A percentile compares a stretch with the other conserved stretches of the same genome.
Conservation (phyloP, 805 yeast genomes). For the Zygosaccharomyces kombuchaensis region DNA sequence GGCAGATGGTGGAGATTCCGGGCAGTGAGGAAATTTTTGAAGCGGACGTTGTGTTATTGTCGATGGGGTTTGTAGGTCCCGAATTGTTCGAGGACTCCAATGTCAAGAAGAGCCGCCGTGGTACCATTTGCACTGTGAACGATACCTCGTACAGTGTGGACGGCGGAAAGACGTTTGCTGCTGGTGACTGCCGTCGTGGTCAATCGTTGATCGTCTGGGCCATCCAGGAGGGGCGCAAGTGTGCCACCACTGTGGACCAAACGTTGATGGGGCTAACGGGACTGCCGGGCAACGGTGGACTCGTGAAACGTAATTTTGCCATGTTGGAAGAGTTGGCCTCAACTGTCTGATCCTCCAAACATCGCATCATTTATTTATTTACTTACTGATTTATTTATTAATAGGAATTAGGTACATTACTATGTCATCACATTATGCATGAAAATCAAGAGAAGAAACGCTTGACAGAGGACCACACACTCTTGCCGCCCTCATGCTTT, state of each 20-base stretch:
- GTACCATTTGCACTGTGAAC: slow-evolving; percentile 59
- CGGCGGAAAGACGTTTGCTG: slow-evolving; percentile 74
- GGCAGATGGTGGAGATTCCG: slow-evolving; percentile 99
- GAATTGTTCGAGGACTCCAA: slow-evolving; percentile 65
- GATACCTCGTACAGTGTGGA: slow-evolving; percentile 65
- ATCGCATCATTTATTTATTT: slow-evolving; percentile 5
- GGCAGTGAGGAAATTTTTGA: slow-evolving; percentile 91
- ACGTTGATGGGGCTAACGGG: slow-evolving; percentile 72
- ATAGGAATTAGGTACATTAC: neutral
- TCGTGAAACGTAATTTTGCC: slow-evolving; percentile 77
- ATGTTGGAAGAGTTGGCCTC: slow-evolving; percentile 73
- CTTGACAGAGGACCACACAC: slow-evolving; percentile 18
- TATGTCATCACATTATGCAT: neutral
- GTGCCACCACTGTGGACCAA: slow-evolving; percentile 89
- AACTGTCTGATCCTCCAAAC: slow-evolving; percentile 8
- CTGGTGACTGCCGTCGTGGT: slow-evolving; percentile 99
- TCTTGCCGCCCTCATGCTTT: slow-evolving; percentile 10
- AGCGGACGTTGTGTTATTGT: slow-evolving; percentile 87
- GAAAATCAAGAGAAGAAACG: slow-evolving; percentile 15
- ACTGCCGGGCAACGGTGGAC: slow-evolving; percentile 92
- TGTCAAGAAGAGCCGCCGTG: slow-evolving; percentile 61
- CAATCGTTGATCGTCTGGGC: slow-evolving; percentile 99
- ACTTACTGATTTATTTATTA: slow-evolving; percentile 8
- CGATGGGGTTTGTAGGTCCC: slow-evolving; percentile 98
- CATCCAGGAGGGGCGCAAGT: slow-evolving; percentile 97